A percentile compares a stretch with the other conserved stretches of the same genome.
These are phyloP conservation scores for Casuarina cunninghamiana DNA, from an alignment of 306 rosid genomes.

Conservation along the genomic window DNA sequence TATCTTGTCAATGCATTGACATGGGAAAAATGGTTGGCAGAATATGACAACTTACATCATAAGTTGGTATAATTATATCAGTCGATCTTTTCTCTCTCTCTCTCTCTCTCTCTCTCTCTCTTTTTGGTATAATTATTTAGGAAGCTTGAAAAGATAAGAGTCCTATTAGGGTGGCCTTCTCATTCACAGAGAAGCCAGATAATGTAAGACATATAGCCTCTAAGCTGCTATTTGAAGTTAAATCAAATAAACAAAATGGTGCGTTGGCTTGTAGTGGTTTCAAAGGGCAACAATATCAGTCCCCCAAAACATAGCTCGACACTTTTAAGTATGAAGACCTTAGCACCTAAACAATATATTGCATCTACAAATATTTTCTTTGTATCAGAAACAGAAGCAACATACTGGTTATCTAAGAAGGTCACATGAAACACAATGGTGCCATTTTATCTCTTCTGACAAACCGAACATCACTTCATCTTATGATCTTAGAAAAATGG, in stretches of 20 bases:
- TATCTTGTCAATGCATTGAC: slow-evolving; percentile 7
- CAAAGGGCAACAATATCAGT: slow-evolving; percentile 4
- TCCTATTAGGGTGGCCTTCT: slow-evolving; percentile 18
- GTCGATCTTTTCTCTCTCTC: not conserved
- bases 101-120: not conserved
- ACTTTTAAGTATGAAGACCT: not conserved
- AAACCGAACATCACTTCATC: not conserved
- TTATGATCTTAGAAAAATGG: not conserved
- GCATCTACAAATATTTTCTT: not conserved
- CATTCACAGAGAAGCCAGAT: slow-evolving; percentile 19
- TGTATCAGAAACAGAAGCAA: slow-evolving; percentile 1
- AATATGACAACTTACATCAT: not conserved
- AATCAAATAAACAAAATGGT: not conserved
- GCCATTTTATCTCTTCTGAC: not conserved
- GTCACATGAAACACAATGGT: not conserved
- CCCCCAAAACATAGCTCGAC: not conserved
- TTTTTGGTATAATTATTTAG: not conserved
- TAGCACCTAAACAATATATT: not conserved
- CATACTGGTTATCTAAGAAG: not conserved
- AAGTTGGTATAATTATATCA: too few species aligned
- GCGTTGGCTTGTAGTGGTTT: not conserved
- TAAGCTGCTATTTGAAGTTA: not conserved
- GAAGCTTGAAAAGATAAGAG: slow-evolving; percentile 8
- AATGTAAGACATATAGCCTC: slow-evolving; percentile 2
- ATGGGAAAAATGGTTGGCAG: not conserved